Base-by-base conservation (phyloP, 2,329 filamentous ascomycete species). In the Elsinoe perseae region DNA sequence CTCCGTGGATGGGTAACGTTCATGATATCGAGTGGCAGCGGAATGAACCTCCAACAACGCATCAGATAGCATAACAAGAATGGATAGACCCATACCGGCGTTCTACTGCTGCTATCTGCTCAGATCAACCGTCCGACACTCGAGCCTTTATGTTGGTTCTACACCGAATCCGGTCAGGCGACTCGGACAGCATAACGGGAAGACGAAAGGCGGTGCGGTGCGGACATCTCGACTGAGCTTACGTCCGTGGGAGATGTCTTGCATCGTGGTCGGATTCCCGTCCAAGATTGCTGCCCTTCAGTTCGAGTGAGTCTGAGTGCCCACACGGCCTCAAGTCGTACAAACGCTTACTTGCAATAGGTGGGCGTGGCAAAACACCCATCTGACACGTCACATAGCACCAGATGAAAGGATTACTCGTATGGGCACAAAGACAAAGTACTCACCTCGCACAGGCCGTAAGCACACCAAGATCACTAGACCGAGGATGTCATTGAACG, bases 41-140 rank as follows among this genome's bases (percentile, higher is more conserved):
- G n/a, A n/a, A n/a, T n/a, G n/a, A n/a, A 38, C 34, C 34, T 2
- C 34, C n/a, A n/a, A n/a, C 18, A 10, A n/a, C 12, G 34, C 8
- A 50, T 23, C 44, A 50, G 21, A 14, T 9, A 8, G n/a, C 25
- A 50, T 8, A 32, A n/a, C 20, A 21, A 53, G 5, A 64, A 59
- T 68, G 66, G 63, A 83, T 78, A 73, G 72, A 61, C 75, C 78
- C 0, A 89, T 97, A 20, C 92, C 92, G 8, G 85, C 91, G 1
- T 85, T 96, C 61, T 97, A 97, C 68, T 89, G 88, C 63, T 95
- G 93, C 68, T 97, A 98, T 69, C 80, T 97, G 14, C 80, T 97
- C 32, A 86, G 91, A 18, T 96, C 92, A 0, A 90, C 85, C 0
- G 79, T 90, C 8, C 80, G 82, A 44, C 83, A 83, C 66, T 78